Evolutionary conservation across 1,139 yeast genomes (phyloP), one percentile per base, ranked within the genome.

Genomic region (Groenewaldozyma sp.): DNA sequence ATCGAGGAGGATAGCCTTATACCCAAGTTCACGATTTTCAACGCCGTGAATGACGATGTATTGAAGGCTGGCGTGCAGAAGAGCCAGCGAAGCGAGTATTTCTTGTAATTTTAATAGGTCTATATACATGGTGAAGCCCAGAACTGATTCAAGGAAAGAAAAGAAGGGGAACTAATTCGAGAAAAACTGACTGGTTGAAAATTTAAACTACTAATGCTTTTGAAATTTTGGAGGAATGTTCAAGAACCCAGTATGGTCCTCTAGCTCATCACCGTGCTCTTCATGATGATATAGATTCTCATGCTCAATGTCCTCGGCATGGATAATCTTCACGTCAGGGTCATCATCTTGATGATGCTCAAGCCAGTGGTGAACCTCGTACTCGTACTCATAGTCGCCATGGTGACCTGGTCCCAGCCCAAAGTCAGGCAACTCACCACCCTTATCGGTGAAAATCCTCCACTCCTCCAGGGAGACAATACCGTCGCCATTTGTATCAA

Each of bases 341-440:
- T 87, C 96, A 42, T 71, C 64, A 38, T 82, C 76, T 38, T 78
- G 74, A 60, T 91, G 97, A 59, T 73, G 83, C 59, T 86, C 68
- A 47, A 78, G 75, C 96, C 97, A 91, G 60, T 91, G 97, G 59
- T 91, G 97, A 45, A 83, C 78, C 45, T 88, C 96, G 55, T 87
- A 88, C 57, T 88, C 97, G 49, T 76, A 73, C 60, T 91, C 98
- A 55, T 87, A 91, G 62, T 86, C 95, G 37, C 88, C 81, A 62
- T 88, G 97, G 57, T 88, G 97, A 14, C 98, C 97, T n/a, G 84
- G 91, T 17, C 96, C 97, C 46, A 80, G 78, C 6, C 95, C 95
- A 58, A 87, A 77, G 59, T 91, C 97, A 1, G 97, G 97, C 55
- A 91, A 72, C 47, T 74, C 74, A 2, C 82, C 81, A 4, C 94